Conservation (phyloP, 495 filamentous ascomycete genomes). For the Talaromyces liani region DNA sequence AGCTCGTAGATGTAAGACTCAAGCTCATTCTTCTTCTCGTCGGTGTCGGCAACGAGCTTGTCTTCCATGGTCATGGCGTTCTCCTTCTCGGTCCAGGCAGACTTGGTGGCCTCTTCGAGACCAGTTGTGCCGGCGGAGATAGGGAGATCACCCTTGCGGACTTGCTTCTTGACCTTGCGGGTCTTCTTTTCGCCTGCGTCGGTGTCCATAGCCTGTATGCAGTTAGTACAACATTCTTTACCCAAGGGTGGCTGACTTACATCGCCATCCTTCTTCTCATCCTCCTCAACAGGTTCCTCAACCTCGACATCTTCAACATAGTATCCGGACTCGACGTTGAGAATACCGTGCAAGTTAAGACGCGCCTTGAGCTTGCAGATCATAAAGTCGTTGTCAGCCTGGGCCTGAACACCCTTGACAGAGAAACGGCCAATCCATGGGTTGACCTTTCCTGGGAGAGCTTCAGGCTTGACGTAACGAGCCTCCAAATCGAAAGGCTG, state of each 20-base stretch:
- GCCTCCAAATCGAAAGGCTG: conserved; percentile 96
- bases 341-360: conserved; percentile 90
- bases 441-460: conserved; percentile 83
- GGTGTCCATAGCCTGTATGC: conserved; percentile 84
- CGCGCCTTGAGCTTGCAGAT: conserved; percentile 99
- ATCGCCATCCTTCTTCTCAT: conserved; percentile 63
- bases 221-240: neutral
- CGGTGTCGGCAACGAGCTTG: conserved; percentile 96
- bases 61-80: conserved; percentile 92
- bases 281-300: conserved; percentile 72
- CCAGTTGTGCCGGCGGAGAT: conserved; percentile 76
- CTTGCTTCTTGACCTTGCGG: conserved; percentile 98
- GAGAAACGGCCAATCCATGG: conserved; percentile 97
- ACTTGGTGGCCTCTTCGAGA: conserved; percentile 61
- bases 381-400: conserved; percentile 88
- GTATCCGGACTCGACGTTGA: conserved; percentile 96
- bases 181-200: conserved; percentile 81
- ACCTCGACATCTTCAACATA: conserved; percentile 98
- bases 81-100: conserved; percentile 68
- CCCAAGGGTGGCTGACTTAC: conserved; percentile 42
- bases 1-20: conserved; percentile 96
- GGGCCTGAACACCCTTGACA: conserved; percentile 80
- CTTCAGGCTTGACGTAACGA: conserved; percentile 78
- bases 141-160: conserved; percentile 94
- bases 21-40: conserved; percentile 99